Conservation (phyloP, 805 yeast species). For the Barnettozyma botsteinii region DNA sequence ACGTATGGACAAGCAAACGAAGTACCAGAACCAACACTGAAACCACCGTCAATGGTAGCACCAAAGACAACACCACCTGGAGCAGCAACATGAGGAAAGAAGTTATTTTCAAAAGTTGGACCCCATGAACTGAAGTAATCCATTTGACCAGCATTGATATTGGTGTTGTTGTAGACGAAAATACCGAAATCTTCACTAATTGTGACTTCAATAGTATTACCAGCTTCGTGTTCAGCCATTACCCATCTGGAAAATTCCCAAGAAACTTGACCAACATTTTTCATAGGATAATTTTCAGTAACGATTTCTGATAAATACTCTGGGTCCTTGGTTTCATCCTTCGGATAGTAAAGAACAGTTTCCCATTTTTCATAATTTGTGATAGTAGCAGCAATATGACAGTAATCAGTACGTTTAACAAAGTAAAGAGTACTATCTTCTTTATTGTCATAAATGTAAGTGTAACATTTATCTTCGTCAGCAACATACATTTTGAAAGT, state of each 20-base stretch:
- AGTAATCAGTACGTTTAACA: constrained; percentile 7
- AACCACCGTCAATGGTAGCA: constrained; percentile 8
- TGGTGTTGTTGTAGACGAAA: background rate
- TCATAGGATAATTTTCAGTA: background rate
- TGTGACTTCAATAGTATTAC: constrained; percentile 5
- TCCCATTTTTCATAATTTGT: background rate
- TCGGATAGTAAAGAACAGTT: background rate
- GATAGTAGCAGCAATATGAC: background rate
- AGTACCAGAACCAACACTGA: constrained; percentile 13
- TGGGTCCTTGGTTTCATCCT: background rate
- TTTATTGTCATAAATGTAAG: background rate
- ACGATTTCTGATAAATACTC: background rate
- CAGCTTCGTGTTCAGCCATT: constrained; percentile 4
- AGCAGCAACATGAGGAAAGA: constrained; percentile 15
- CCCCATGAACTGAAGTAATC: constrained; percentile 15
- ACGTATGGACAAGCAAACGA: constrained; percentile 16
- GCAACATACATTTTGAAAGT: constrained; percentile 5
- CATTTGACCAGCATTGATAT: constrained; percentile 11
- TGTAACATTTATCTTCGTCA: constrained; percentile 7
- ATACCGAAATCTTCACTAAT: background rate
- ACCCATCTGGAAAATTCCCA: constrained; percentile 13
- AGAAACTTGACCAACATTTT: constrained; percentile 7
- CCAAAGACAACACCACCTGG: constrained; percentile 20
- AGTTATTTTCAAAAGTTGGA: constrained; percentile 16
- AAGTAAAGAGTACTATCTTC: constrained; percentile 5